Base-by-base conservation (phyloP, 768 basidiomycete genomes). In the Russula griseocarnosa region DNA sequence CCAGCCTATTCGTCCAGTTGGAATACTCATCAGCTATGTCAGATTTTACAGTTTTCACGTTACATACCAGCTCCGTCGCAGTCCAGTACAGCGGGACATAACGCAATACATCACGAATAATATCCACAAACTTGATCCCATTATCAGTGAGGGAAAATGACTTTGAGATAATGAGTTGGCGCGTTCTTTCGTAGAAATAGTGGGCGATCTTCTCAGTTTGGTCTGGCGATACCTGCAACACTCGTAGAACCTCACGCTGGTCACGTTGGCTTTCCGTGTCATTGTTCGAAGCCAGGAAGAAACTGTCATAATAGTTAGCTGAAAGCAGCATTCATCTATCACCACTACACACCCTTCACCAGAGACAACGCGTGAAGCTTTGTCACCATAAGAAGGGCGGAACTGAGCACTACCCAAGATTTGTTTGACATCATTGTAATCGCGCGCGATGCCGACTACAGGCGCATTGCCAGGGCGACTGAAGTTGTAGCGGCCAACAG, bases 81-180 rank as follows among this genome's bases (percentile, higher is more conserved):
- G 79, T 83, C 88, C 90, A 94, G 65, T 82, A 74, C 28, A 90
- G 74, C 13, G 92, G 86, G 1, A 87, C 79, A 40, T 77, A 70
- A 70, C 82, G 86, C 63, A 92, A 70, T 9, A 92, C 87, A 67
- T 88, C 83, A 18, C 80, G 79, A 14, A 87, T 85, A 54, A 93
- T 74, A 70, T 94, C 87, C 20, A 91, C 79, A 46, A 78, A 80
- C 30, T 71, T 76, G 6, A 76, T 76, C 42, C 82, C 79, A 26
- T 79, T 75, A n/a, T 82, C 84, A 16, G 86, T 80, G n/a, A 85
- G 71, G 3, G 78, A 69, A 72, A 77, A 88, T 4, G 88, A 85
- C 63, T 82, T 74, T 26, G 72, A 69, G 26, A 74, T 69, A 55
- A 93, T 81, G 34, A 89, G 75, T 64, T 82, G 79, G 30, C 77